Evolutionary conservation across 495 filamentous ascomycete genomes (phyloP), one percentile per base, ranked within the genome.

Genomic region (Ramalina intermedia): DNA sequence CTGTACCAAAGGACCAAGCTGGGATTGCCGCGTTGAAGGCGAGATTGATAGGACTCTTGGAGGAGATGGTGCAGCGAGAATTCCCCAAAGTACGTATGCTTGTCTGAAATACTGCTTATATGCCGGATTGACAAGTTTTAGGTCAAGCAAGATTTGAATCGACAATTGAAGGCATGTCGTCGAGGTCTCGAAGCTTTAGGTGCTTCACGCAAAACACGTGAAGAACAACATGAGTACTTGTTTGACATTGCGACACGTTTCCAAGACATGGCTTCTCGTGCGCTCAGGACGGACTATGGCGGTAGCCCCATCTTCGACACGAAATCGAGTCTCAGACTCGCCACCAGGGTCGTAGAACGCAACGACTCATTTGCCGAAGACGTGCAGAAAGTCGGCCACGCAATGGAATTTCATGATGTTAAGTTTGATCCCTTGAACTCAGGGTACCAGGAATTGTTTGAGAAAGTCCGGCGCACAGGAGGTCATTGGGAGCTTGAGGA

Each of bases 211-310:
- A 58, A 65, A 50, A 57, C 56, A 13, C 47, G 55, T 8, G 57
- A 53, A 11, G 59, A 69, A 17, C 67, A 70, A 36, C 49, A 63
- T 20, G 43, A 55, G 16, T 62, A 59, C 47, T 29, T 69, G 18
- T 57, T 57, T 27, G 58, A 56, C 7, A 54, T 66, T 38, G 58
- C 61, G 2, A 63, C 51, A 3, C 36, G 51, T 5, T 69, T 64
- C 45, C 65, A 69, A 44, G 41, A 51, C 0, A 46, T 76, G 4
- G 57, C 61, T 0, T 14, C 55, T 4, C 44, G 59, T 6, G 71
- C 67, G 2, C 57, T 76, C 1, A 52, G 50, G 33, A 61, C 67
- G 2, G 61, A 69, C 14, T 79, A 78, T 36, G 64, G 61, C 1
- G 48, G 54, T 0, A 35, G 64, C 24, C 46, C 59, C 6, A 46